phyloP scores from a whole-genome alignment of 1,284 basidiomycete species.

The Albatrellus sp. region DNA sequence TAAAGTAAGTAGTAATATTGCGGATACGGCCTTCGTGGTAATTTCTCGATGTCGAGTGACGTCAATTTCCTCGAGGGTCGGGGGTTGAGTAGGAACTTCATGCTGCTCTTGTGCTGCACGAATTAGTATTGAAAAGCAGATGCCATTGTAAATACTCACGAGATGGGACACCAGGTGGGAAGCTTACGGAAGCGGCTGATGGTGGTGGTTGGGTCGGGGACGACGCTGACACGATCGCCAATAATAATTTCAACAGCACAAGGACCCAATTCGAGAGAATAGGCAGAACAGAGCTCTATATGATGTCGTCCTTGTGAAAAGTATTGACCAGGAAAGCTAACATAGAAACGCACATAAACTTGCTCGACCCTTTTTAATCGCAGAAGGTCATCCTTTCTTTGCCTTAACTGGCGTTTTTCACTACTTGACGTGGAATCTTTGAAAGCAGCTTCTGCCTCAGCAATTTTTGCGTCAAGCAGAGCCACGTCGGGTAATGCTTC shows the following conservation, averaged over 20 bases:
- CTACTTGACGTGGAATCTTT: constrained; percentile 35
- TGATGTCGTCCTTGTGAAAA: constrained; percentile 1
- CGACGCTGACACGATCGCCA: constrained; percentile 80
- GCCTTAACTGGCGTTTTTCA: constrained; percentile 54
- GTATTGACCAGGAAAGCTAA: not conserved
- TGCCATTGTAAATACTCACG: constrained; percentile 31
- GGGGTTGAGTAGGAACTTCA: constrained; percentile 52
- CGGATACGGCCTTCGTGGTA: constrained; percentile 93
- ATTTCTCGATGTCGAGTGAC: constrained; percentile 95
- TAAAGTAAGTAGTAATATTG: constrained; percentile 79
- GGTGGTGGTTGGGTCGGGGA: constrained; percentile 39
- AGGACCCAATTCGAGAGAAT: constrained; percentile 80
- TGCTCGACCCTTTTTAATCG: constrained; percentile 80
- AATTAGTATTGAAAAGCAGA: constrained; percentile 5
- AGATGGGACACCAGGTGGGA: constrained; percentile 58
- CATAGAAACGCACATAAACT: constrained; percentile 65
- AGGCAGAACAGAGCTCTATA: constrained; percentile 66
- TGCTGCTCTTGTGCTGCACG: constrained; percentile 23
- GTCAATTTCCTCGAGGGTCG: constrained; percentile 89
- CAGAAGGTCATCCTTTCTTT: constrained; percentile 69
- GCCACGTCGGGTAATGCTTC: constrained; percentile 60
- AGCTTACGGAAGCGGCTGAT: constrained; percentile 47
- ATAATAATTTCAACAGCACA: constrained; percentile 77
- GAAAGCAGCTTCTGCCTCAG: constrained; percentile 51
- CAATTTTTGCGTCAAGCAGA: constrained; percentile 58